Conservation (phyloP, 305 asterid species). For the Fraxinus angustifolia region DNA sequence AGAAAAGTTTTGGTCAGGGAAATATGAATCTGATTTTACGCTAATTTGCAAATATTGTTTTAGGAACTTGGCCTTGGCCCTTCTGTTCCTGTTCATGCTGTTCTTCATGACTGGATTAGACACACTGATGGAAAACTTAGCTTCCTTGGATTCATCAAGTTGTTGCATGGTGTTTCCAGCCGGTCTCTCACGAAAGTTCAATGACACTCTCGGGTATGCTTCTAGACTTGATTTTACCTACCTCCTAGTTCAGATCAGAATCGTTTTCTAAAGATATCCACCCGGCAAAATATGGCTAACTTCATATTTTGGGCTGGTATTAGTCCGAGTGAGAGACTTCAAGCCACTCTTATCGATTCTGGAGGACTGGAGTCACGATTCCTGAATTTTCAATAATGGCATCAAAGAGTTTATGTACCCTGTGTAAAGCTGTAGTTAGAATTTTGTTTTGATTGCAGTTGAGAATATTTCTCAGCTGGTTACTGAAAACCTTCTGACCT, state of each 20-base stretch:
- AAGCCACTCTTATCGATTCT: not conserved
- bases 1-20: not conserved
- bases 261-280: not conserved
- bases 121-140: constrained; percentile 93
- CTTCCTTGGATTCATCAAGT: constrained; percentile 77
- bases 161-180: constrained; percentile 74
- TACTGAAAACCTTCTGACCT: not conserved
- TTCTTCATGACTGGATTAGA: constrained; percentile 89
- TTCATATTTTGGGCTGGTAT: not conserved
- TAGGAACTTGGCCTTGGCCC: constrained; percentile 95
- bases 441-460: constrained; percentile 19
- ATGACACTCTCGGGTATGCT: constrained; percentile 23
- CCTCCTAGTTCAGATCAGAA: not conserved
- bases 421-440: constrained; percentile 23
- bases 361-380: not conserved
- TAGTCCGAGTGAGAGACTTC: not conserved
- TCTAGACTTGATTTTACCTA: not conserved
- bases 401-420: constrained; percentile 2
- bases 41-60: not conserved
- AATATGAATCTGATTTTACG: not conserved
- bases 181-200: constrained; percentile 61
- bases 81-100: constrained; percentile 86
- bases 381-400: not conserved
- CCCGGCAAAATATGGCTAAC: not conserved
- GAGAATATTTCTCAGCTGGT: constrained; percentile 20